A percentile compares a stretch with the other conserved stretches of the same genome.
These are phyloP conservation scores for Phellinidium pouzarii DNA, from an alignment of 1,284 basidiomycete species.

Conservation along the genomic window DNA sequence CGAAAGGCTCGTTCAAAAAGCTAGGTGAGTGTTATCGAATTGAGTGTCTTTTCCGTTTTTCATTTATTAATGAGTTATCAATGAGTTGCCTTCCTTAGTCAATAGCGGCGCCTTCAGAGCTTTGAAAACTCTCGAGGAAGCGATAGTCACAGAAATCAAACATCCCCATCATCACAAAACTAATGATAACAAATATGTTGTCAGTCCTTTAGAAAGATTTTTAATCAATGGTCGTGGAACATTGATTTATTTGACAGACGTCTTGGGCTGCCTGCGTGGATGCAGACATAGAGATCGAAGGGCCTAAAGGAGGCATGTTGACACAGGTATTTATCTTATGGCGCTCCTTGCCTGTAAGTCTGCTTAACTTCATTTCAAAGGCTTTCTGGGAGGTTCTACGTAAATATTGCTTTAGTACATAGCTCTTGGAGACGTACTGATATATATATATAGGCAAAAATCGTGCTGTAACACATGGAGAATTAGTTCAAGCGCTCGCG, in stretches of 20 bases:
- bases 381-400: slow-evolving; percentile 14
- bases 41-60: too few relatives aligned
- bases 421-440: neutral
- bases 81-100: too few relatives aligned
- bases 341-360: neutral
- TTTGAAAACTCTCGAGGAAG: neutral
- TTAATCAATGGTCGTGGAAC: neutral
- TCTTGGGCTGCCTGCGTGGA: slow-evolving; percentile 17
- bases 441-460: neutral
- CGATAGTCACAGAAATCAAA: neutral
- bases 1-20: too few relatives aligned
- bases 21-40: too few relatives aligned
- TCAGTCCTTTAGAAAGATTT: neutral
- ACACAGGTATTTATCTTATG: slow-evolving; percentile 5
- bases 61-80: too few relatives aligned
- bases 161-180: neutral
- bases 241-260: slow-evolving; percentile 1
- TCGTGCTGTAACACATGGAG: slow-evolving; percentile 3
- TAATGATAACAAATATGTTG: slow-evolving; percentile 11
- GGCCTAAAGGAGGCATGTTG: slow-evolving; percentile 7
- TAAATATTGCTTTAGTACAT: neutral
- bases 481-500: slow-evolving; percentile 9
- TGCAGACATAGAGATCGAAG: slow-evolving; percentile 5
- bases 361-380: neutral
- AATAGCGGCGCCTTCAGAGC: too few relatives aligned